Conservation (phyloP, 441 rosid species). For the Aquilaria agallochum region DNA sequence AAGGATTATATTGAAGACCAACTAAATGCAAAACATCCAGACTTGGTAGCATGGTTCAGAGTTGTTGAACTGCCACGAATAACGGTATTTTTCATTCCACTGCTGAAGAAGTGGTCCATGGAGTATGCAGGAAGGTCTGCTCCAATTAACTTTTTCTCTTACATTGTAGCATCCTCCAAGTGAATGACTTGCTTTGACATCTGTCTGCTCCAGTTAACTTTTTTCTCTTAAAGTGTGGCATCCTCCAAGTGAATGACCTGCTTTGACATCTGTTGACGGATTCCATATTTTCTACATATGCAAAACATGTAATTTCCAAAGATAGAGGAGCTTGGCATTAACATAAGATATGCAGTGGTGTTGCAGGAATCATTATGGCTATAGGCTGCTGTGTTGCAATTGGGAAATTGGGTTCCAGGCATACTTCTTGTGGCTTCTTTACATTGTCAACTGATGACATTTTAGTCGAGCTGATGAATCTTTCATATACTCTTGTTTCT, state of each 20-base stretch:
- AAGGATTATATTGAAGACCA: conserved; percentile 44
- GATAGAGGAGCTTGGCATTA: conserved; percentile 15
- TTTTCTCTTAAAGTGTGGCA: conserved; percentile 1
- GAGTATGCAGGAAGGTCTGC: conserved; percentile 79
- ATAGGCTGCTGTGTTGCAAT: conserved; percentile 63
- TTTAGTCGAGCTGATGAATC: conserved; percentile 52
- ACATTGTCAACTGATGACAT: conserved; percentile 33
- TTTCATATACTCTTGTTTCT: conserved; percentile 40
- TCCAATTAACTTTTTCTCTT: conserved; percentile 15
- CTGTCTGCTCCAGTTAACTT: background rate
- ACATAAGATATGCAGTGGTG: conserved; percentile 53
- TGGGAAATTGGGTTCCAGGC: conserved; percentile 41
- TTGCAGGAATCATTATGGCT: conserved; percentile 65
- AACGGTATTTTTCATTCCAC: conserved; percentile 49
- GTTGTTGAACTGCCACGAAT: conserved; percentile 51
- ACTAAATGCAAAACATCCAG: conserved; percentile 36
- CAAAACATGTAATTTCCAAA: conserved; percentile 5
- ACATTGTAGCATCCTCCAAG: background rate
- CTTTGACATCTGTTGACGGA: background rate
- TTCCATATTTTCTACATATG: background rate
- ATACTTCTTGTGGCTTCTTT: conserved; percentile 33
- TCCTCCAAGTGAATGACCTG: background rate
- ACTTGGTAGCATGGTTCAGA: conserved; percentile 58
- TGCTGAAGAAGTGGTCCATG: conserved; percentile 66
- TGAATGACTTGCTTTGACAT: background rate